Percentiles rank a stretch among this genome's conserved stretches.
Conservation (phyloP, 2,329 filamentous ascomycete genomes). For the Colletotrichum tamarilloi region DNA sequence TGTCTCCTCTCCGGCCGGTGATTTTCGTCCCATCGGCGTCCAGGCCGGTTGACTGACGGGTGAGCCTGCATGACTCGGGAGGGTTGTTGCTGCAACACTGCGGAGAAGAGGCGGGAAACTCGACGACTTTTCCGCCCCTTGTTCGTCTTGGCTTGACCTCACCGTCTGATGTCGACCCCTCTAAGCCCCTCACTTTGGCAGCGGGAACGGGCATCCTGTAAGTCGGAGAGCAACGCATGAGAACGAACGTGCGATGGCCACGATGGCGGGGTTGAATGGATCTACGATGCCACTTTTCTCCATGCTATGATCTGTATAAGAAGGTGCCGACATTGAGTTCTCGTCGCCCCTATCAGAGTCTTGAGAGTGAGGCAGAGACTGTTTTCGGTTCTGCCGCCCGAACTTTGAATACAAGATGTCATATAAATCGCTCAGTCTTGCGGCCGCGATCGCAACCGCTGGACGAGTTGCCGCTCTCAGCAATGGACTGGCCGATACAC, state of each 20-base stretch:
- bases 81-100: constrained; percentile 2
- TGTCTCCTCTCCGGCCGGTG: background rate
- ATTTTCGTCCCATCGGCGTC: background rate
- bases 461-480: constrained; percentile 32
- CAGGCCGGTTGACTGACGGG: background rate
- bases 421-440: constrained; percentile 16
- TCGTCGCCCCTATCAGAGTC: background rate
- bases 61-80: constrained; percentile 22
- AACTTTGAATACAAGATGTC: background rate
- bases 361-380: background rate
- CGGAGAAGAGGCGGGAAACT: constrained; percentile 32
- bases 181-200: constrained; percentile 31
- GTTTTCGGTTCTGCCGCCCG: background rate
- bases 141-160: constrained; percentile 8
- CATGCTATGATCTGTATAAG: constrained; percentile 16
- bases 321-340: background rate
- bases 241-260: background rate
- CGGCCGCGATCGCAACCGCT: constrained; percentile 20
- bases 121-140: constrained; percentile 19
- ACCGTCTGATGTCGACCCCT: constrained; percentile 14
- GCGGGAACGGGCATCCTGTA: constrained; percentile 10
- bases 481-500: constrained; percentile 37
- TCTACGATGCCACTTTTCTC: constrained; percentile 15
- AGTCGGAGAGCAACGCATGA: background rate
- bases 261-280: constrained; percentile 14